These are phyloP conservation scores for Fraxinus cuspidata DNA, from an alignment of 257 asterid genomes.

Conservation along the genomic window DNA sequence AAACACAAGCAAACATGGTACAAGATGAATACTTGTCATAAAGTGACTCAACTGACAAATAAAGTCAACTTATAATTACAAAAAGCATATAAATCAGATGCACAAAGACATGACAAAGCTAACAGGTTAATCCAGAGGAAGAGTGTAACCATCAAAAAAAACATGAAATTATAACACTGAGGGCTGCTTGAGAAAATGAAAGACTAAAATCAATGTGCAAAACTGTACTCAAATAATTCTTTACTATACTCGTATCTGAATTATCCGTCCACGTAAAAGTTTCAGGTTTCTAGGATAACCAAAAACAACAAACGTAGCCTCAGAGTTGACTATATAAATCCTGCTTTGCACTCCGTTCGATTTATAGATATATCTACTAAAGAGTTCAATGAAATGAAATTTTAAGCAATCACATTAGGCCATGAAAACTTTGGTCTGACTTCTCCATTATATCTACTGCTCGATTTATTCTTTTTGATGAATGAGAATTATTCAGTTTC, in stretches of 20 bases:
- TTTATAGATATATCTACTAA: not conserved
- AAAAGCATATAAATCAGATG: slow-evolving; percentile 1
- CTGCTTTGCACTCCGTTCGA: not conserved
- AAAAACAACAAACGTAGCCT: not conserved
- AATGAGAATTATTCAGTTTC: too few species aligned
- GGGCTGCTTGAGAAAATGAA: slow-evolving; percentile 1
- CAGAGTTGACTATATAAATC: not conserved
- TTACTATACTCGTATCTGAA: slow-evolving; percentile 7
- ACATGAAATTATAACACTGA: not conserved
- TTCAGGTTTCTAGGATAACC: slow-evolving; percentile 17
- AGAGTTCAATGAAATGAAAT: not conserved
- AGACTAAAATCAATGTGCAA: not conserved
- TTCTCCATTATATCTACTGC: too few species aligned
- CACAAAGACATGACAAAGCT: not conserved
- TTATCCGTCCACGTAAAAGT: not conserved
- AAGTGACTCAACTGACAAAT: slow-evolving; percentile 17
- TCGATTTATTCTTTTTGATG: too few species aligned
- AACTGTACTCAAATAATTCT: not conserved
- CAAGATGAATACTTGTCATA: slow-evolving; percentile 5
- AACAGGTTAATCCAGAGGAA: not conserved
- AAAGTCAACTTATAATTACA: slow-evolving; percentile 6
- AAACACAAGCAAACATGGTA: slow-evolving; percentile 20
- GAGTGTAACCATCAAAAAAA: not conserved
- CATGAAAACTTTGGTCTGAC: not conserved
- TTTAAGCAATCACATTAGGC: not conserved